phyloP scores from a whole-genome alignment of 495 filamentous ascomycete genomes.

The Collariella sp. region DNA sequence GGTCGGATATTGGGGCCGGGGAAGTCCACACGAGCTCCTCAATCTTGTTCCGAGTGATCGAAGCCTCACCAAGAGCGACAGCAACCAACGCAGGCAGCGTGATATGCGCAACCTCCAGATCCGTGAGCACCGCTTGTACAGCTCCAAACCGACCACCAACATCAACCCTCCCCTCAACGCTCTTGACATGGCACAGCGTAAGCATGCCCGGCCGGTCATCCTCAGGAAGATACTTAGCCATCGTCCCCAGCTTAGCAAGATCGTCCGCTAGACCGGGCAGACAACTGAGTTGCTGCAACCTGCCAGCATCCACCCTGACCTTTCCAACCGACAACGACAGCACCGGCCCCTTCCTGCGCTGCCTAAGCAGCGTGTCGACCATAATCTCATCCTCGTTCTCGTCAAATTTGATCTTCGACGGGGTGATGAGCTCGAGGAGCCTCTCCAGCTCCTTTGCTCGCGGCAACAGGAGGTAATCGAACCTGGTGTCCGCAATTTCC shows the following conservation, averaged over 20 bases:
- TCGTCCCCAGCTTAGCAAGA: constrained; percentile 68
- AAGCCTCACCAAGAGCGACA: constrained; percentile 53
- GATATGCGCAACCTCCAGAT: constrained; percentile 73
- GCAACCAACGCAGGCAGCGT: constrained; percentile 74
- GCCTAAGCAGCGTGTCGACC: constrained; percentile 82
- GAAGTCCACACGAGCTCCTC: constrained; percentile 56
- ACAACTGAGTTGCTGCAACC: constrained; percentile 50
- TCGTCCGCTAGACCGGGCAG: constrained; percentile 69
- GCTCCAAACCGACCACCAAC: constrained; percentile 57
- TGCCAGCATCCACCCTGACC: constrained; percentile 48
- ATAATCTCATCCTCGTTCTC: constrained; percentile 84
- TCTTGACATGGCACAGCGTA: constrained; percentile 58
- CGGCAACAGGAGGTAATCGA: constrained; percentile 67
- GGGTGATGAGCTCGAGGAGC: constrained; percentile 77
- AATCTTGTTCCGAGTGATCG: constrained; percentile 50
- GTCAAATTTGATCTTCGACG: constrained; percentile 86
- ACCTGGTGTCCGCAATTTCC: constrained; percentile 52
- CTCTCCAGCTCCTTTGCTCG: constrained; percentile 72
- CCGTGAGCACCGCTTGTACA: constrained; percentile 46
- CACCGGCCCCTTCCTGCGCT: constrained; percentile 82
- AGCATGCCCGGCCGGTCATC: constrained; percentile 89
- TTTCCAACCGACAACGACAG: constrained; percentile 59
- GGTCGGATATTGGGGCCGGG: constrained; percentile 21
- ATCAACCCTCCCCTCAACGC: constrained; percentile 49
- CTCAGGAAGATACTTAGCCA: constrained; percentile 90